phyloP scores from a whole-genome alignment of 495 filamentous ascomycete species.

The Podospora pseudopauciseta region DNA sequence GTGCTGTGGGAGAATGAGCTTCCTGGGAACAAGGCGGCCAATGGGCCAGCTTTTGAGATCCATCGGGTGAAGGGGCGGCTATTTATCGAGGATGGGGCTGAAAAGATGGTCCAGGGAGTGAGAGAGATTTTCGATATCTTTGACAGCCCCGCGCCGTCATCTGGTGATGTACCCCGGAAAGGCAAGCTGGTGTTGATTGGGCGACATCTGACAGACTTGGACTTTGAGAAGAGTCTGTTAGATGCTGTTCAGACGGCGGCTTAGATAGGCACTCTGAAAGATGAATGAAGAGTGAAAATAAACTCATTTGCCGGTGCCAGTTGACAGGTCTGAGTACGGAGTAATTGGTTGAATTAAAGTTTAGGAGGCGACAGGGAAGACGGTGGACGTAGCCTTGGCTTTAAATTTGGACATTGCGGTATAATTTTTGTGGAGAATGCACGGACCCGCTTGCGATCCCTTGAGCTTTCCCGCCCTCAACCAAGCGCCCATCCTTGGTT shows the following conservation, averaged over 20 bases:
- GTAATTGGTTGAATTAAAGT: conserved; percentile 5
- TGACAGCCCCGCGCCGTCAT: conserved; percentile 46
- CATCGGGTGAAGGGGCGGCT: conserved; percentile 84
- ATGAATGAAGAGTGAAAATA: no score
- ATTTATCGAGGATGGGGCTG: conserved; percentile 54
- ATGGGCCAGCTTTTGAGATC: conserved; percentile 56
- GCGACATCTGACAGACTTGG: conserved; percentile 52
- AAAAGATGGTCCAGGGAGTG: conserved; percentile 84
- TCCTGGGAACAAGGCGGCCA: conserved; percentile 38
- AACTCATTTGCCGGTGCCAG: no score
- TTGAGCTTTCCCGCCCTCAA: background rate
- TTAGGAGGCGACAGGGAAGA: conserved; percentile 6
- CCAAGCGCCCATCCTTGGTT: conserved; percentile 3
- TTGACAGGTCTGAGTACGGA: no score
- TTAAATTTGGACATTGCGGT: background rate
- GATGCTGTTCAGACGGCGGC: conserved; percentile 7
- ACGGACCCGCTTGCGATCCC: background rate
- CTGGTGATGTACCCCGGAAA: conserved; percentile 17
- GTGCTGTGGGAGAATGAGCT: conserved; percentile 78
- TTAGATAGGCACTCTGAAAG: no score
- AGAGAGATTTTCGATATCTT: conserved; percentile 89
- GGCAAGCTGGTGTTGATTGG: conserved; percentile 85
- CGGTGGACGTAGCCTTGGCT: background rate
- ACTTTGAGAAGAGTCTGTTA: conserved; percentile 43
- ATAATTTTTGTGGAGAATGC: background rate